phyloP scores from a whole-genome alignment of 2,329 filamentous ascomycete genomes.

The Penicillium psychrosexuale region DNA sequence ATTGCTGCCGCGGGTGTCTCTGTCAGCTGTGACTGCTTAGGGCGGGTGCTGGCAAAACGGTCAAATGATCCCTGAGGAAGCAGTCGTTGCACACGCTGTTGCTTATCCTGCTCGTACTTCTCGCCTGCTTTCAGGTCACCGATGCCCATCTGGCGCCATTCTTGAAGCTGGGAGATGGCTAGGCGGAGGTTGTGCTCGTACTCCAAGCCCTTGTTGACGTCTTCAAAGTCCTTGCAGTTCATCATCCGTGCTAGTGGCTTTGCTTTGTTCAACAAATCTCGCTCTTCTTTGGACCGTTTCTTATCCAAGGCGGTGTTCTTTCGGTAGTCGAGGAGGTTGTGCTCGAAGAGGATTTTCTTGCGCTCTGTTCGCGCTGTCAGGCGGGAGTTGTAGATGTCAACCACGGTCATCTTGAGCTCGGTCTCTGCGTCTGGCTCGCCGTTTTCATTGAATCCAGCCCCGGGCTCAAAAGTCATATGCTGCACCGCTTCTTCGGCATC shows the following conservation, averaged over 20 bases:
- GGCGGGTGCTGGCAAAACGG: conserved; percentile 70
- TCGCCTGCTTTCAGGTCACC: conserved; percentile 81
- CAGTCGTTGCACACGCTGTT: conserved; percentile 63
- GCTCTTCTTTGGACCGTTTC: conserved; percentile 92
- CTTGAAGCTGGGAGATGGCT: conserved; percentile 85
- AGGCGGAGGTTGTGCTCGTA: conserved; percentile 89
- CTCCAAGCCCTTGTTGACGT: conserved; percentile 77
- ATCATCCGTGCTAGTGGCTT: conserved; percentile 97
- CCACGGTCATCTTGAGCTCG: conserved; percentile 94
- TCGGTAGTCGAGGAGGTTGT: conserved; percentile 86
- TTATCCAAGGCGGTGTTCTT: conserved; percentile 89
- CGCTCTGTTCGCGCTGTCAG: conserved; percentile 87
- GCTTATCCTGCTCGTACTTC: conserved; percentile 89
- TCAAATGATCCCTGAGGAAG: conserved; percentile 78
- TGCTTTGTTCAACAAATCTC: conserved; percentile 83
- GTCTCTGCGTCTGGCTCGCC: conserved; percentile 91
- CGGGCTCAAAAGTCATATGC: conserved; percentile 96
- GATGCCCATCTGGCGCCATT: conserved; percentile 85
- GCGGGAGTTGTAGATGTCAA: conserved; percentile 95
- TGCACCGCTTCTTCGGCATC: conserved; percentile 98
- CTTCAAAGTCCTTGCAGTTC: conserved; percentile 87
- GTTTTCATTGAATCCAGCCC: conserved; percentile 86
- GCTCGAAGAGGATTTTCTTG: conserved; percentile 96
- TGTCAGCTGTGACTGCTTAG: conserved; percentile 64
- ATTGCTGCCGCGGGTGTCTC: conserved; percentile 74